phyloP scores from a whole-genome alignment of 148 eudicot species.

The Camellia lanceoleosa region DNA sequence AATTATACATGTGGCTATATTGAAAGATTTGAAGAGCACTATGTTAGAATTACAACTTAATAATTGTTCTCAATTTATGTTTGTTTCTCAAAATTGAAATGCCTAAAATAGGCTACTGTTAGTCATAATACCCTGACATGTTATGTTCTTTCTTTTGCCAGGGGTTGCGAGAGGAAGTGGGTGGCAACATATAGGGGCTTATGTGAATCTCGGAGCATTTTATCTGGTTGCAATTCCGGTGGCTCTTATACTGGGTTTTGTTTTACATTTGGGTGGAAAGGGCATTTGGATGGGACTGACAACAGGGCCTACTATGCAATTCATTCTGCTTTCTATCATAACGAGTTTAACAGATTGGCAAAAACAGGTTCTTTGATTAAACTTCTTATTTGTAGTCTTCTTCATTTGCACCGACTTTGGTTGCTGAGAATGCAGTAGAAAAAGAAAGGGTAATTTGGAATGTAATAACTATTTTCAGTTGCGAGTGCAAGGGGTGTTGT shows the following conservation, averaged over 20 bases:
- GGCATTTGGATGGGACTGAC: slow-evolving; percentile 46
- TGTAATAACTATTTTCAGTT: background rate
- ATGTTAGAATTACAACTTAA: background rate
- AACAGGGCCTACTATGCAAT: slow-evolving; percentile 32
- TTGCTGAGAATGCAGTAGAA: background rate
- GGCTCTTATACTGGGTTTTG: slow-evolving; percentile 32
- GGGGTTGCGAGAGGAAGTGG: slow-evolving; percentile 37
- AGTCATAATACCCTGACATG: background rate
- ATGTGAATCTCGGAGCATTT: slow-evolving; percentile 38
- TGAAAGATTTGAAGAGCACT: background rate
- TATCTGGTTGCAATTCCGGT: slow-evolving; percentile 41
- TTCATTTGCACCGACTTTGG: background rate
- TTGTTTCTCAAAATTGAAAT: background rate
- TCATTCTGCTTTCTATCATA: slow-evolving; percentile 21
- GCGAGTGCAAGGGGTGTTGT: background rate
- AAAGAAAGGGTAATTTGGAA: background rate
- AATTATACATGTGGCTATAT: too few species aligned
- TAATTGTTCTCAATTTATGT: background rate
- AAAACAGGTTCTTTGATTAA: slow-evolving; percentile 23
- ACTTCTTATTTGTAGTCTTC: background rate
- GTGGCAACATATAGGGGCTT: slow-evolving; percentile 54
- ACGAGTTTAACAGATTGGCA: slow-evolving; percentile 34
- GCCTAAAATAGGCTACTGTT: background rate
- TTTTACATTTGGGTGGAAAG: slow-evolving; percentile 26
- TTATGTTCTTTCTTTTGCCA: background rate